These are phyloP conservation scores for Raffaelea ambrosiae DNA, from an alignment of 2,329 filamentous ascomycete genomes.

Conservation along the genomic window DNA sequence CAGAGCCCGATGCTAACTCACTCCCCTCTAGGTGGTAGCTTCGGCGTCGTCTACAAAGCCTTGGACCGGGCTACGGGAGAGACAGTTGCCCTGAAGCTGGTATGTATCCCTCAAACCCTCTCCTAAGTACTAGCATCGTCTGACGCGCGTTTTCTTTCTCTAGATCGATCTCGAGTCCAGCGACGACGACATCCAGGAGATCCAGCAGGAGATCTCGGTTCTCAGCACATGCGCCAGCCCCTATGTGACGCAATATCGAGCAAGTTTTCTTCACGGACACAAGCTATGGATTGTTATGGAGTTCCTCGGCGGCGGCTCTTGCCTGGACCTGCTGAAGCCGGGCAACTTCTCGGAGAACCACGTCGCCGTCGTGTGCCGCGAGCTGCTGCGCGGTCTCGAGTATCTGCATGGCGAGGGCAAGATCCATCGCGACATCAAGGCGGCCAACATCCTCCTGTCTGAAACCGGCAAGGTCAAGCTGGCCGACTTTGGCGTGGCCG, in stretches of 20 bases:
- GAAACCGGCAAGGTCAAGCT: constrained; percentile 87
- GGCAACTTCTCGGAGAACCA: constrained; percentile 81
- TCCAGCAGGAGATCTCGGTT: constrained; percentile 93
- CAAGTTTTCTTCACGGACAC: constrained; percentile 88
- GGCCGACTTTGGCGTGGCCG: constrained; percentile 94
- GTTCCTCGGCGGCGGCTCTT: constrained; percentile 89
- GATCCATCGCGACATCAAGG: constrained; percentile 95
- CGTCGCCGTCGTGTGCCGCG: constrained; percentile 88
- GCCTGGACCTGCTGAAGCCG: constrained; percentile 87
- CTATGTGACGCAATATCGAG: constrained; percentile 92
- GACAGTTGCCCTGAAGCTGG: constrained; percentile 93
- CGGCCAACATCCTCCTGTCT: constrained; percentile 90
- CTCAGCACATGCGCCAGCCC: constrained; percentile 90
- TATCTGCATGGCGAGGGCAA: constrained; percentile 93
- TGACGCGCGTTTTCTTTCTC: not conserved
- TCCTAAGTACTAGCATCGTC: not conserved
- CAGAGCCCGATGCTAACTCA: constrained; percentile 1
- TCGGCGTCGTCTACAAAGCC: constrained; percentile 94
- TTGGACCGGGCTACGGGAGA: constrained; percentile 87
- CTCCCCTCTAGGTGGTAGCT: constrained; percentile 65
- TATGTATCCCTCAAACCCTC: constrained; percentile 31
- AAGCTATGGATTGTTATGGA: constrained; percentile 99
- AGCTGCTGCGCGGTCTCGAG: constrained; percentile 81
- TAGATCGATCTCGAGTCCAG: constrained; percentile 98
- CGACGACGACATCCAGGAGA: constrained; percentile 96